phyloP scores from a whole-genome alignment of 495 filamentous ascomycete genomes.

The Aspergillus diversus region DNA sequence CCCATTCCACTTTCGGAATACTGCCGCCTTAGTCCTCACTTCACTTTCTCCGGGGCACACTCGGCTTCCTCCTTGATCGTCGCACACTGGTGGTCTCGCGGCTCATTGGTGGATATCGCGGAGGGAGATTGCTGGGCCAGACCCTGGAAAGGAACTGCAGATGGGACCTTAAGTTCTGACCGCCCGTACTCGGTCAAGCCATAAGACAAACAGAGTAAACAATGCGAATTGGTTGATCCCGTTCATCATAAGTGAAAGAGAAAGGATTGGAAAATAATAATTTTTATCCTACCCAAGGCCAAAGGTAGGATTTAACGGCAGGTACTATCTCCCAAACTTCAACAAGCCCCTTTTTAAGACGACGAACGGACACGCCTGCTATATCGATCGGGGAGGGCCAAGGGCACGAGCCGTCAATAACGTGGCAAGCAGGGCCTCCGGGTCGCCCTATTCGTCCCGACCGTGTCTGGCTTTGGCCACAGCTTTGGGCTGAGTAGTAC shows the following conservation, averaged over 20 bases:
- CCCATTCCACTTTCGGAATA: not conserved
- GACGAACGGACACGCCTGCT: not conserved
- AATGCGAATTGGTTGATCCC: constrained; percentile 1
- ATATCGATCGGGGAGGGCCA: not conserved
- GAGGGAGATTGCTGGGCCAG: not conserved
- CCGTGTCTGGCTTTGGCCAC: not conserved
- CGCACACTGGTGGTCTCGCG: not conserved
- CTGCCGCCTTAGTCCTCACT: not conserved
- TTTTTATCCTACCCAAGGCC: too few relatives aligned
- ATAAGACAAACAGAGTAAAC: constrained; percentile 5
- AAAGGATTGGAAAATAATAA: not conserved
- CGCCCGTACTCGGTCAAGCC: not conserved
- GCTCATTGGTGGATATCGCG: not conserved
- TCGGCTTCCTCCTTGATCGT: constrained; percentile 1
- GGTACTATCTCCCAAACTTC: too few relatives aligned
- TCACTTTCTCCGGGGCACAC: not conserved
- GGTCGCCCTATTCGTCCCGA: not conserved
- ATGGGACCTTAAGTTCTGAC: constrained; percentile 3
- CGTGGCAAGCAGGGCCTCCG: constrained; percentile 1
- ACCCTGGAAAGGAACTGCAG: not conserved
- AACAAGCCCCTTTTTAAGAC: too few relatives aligned
- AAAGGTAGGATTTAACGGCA: not conserved
- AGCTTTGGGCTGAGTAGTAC: constrained; percentile 1
- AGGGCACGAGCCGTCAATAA: constrained; percentile 9
- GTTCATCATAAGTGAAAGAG: not conserved